These are phyloP conservation scores for Cercophora scortea DNA, from an alignment of 495 filamentous ascomycete genomes.

Conservation along the genomic window DNA sequence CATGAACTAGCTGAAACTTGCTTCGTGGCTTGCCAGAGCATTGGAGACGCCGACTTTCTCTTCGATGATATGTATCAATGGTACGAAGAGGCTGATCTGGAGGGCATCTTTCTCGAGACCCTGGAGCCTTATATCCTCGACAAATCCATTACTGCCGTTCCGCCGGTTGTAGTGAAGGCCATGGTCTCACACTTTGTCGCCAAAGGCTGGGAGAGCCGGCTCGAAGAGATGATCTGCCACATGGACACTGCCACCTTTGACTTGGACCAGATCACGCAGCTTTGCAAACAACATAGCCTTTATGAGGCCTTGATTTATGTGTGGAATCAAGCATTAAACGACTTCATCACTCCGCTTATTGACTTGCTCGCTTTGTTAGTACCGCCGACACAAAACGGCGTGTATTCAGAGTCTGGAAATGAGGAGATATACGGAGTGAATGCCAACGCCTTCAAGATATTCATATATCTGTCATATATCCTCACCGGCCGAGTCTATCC, in stretches of 20 bases:
- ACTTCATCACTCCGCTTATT: conserved; percentile 85
- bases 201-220: conserved; percentile 58
- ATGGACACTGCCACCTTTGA: conserved; percentile 88
- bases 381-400: conserved; percentile 45
- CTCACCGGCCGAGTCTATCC: conserved; percentile 88
- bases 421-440: conserved; percentile 49
- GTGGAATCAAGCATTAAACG: conserved; percentile 83
- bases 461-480: conserved; percentile 89
- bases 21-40: conserved; percentile 71
- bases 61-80: conserved; percentile 86
- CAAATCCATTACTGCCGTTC: conserved; percentile 63
- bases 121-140: conserved; percentile 81
- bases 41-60: conserved; percentile 70
- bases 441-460: conserved; percentile 65
- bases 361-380: conserved; percentile 72
- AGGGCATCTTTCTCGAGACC: conserved; percentile 74
- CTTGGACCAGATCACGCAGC: conserved; percentile 81
- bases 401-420: conserved; percentile 32
- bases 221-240: conserved; percentile 95
- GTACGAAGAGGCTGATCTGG: conserved; percentile 69
- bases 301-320: conserved; percentile 97
- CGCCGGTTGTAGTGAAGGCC: conserved; percentile 77
- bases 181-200: conserved; percentile 72
- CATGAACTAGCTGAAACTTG: conserved; percentile 74
- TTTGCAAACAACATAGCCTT: conserved; percentile 84